Conservation (phyloP, 2,329 filamentous ascomycete genomes). For the Macrophomina phaseolina region DNA sequence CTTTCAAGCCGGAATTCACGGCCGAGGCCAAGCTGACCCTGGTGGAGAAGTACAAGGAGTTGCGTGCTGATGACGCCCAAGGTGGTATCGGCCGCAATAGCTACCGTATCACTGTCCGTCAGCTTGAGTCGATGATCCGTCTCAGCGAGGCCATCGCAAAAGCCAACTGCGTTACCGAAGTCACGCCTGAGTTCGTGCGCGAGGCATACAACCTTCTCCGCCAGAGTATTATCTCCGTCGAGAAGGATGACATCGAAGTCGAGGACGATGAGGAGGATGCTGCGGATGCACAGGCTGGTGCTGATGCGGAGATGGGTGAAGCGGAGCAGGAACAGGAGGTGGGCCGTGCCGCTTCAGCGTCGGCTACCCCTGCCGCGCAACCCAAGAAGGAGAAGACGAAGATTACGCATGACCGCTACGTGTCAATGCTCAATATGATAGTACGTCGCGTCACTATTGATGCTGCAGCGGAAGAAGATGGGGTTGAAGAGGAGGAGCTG, state of each 20-base stretch:
- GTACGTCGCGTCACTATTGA: conserved; percentile 84
- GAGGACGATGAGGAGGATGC: conserved; percentile 77
- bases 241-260: conserved; percentile 96
- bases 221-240: conserved; percentile 95
- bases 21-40: conserved; percentile 83
- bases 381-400: conserved; percentile 70
- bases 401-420: conserved; percentile 95
- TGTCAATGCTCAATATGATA: conserved; percentile 84
- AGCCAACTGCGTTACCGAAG: conserved; percentile 92
- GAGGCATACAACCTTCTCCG: conserved; percentile 91
- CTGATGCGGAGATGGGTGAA: conserved; percentile 37
- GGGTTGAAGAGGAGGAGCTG: conserved; percentile 81
- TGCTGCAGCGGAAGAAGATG: conserved; percentile 76
- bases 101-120: conserved; percentile 95
- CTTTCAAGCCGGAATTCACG: conserved; percentile 92
- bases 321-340: conserved; percentile 44
- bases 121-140: conserved; percentile 94
- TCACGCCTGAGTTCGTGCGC: conserved; percentile 81
- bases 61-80: conserved; percentile 90
- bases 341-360: conserved; percentile 36
- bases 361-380: conserved; percentile 39
- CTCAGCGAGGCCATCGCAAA: conserved; percentile 98
- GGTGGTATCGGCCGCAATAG: conserved; percentile 93
- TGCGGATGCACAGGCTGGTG: conserved; percentile 57
- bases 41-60: conserved; percentile 93